Evolutionary conservation across 305 asterid species (phyloP), one percentile per base, ranked within the genome.

Genomic region (Ilex paraguariensis): DNA sequence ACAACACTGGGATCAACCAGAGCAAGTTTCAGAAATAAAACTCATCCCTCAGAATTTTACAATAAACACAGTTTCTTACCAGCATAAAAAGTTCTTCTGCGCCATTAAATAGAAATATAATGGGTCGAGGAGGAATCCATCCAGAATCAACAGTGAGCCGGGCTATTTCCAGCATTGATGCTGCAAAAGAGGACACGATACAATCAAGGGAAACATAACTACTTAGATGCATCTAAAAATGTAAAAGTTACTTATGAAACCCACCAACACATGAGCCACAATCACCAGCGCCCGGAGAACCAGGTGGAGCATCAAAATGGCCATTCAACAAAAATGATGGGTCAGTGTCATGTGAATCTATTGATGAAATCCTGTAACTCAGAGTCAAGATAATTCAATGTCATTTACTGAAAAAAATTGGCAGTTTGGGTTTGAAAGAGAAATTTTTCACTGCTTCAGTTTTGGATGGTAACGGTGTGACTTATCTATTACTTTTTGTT

Each of bases 211-310:
- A 57, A 21, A 61, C 66, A 60, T 13, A 42, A 15, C 66, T 16
- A n/a, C 30, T 51, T 36, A 64, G n/a, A n/a, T 21, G 28, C 31
- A 46, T 59, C 30, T 28, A 66, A 59, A 54, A 31, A 31, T 30
- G 36, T 50, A 31, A 50, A 49, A 65, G 50, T 39, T 54, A 49
- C 48, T 46, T 53, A 58, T 16, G 66, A 69, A 66, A 81, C 95
- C 61, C 76, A 93, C 99, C 99, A 66, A 93, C 95, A 39, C 99
- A 93, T 39, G 99, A 90, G 63, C 96, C 99, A 83, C 99, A 93
- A 77, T 93, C 99, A 62, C 97, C 99, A 73, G 99, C 99, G 73
- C 99, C 99, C 54, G 99, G 99, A 64, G 99, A 93, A 66, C 89
- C 89, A 51, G 87, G 88, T 39, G 97, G 81, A 60, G 91, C 73